A percentile compares a stretch with the other conserved stretches of the same genome.
phyloP scores from a whole-genome alignment of 176 grass and related monocot species.

The Alopecurus myosuroides region DNA sequence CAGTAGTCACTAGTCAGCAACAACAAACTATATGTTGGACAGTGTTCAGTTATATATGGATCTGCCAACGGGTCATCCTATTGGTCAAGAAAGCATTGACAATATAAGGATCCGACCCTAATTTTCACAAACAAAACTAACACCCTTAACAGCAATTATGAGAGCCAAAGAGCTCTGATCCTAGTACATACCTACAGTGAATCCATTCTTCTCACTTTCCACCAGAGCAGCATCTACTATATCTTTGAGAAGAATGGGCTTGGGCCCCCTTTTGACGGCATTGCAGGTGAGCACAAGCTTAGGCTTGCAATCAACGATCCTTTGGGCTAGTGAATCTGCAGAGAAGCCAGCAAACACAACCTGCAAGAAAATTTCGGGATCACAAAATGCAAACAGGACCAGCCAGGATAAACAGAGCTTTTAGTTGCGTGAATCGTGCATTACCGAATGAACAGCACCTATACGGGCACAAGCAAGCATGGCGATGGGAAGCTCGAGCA shows the following conservation, averaged over 20 bases:
- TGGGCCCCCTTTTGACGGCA: conserved; percentile 73
- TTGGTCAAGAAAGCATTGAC: neutral
- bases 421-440: neutral
- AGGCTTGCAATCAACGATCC: conserved; percentile 83
- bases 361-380: conserved; percentile 24
- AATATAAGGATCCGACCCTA: neutral
- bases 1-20: neutral
- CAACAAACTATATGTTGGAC: neutral
- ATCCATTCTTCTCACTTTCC: conserved; percentile 67
- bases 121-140: neutral
- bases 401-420: neutral
- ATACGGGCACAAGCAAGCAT: conserved; percentile 98
- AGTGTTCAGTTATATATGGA: neutral
- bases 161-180: neutral
- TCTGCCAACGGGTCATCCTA: neutral
- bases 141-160: neutral
- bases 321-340: conserved; percentile 81
- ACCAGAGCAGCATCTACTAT: conserved; percentile 71
- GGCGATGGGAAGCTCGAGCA: conserved; percentile 91
- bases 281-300: conserved; percentile 94
- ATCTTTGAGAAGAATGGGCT: conserved; percentile 77
- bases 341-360: conserved; percentile 98
- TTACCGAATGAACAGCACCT: conserved; percentile 94
- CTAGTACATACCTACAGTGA: conserved; percentile 51
- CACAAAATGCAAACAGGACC: neutral